These are phyloP conservation scores for Leishmania amazonensis DNA, from an alignment of 208 protist genomes.

Conservation along the genomic window DNA sequence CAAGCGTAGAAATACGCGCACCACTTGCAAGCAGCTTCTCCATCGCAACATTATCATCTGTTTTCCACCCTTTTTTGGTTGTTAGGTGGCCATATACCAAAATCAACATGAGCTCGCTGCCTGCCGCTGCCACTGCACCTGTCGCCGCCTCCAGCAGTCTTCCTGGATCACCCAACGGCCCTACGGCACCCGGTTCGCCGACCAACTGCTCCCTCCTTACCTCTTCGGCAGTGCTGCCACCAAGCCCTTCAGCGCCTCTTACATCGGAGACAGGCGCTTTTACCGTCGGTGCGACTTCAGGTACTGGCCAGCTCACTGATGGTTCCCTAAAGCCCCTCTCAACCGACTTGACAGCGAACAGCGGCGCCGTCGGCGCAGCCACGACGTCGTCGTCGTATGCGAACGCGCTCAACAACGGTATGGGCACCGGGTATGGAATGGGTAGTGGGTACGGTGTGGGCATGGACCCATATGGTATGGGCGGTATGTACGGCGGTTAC, in stretches of 20 bases:
- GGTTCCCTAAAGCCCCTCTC: neutral
- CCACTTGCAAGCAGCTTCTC: neutral
- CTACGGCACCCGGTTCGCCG: constrained; percentile 25
- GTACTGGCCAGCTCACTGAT: neutral
- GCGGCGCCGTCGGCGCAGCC: neutral
- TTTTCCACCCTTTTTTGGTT: neutral
- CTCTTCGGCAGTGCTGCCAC: neutral
- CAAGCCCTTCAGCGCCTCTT: neutral
- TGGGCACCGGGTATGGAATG: neutral
- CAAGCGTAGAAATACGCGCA: neutral
- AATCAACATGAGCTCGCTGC: neutral
- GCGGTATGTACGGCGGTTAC: constrained; percentile 25
- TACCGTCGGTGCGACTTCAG: neutral
- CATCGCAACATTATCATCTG: neutral
- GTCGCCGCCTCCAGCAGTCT: constrained; percentile 6
- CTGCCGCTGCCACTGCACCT: neutral
- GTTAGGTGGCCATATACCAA: neutral
- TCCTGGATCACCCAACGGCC: constrained; percentile 23
- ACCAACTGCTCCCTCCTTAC: neutral
- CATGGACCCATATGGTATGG: constrained; percentile 27
- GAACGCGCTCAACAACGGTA: constrained; percentile 7
- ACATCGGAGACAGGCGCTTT: constrained; percentile 21
- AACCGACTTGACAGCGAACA: neutral
- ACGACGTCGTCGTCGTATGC: neutral
- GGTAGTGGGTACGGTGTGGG: constrained; percentile 17